phyloP scores from a whole-genome alignment of 2,329 filamentous ascomycete species.

The Aspergillus sp. region DNA sequence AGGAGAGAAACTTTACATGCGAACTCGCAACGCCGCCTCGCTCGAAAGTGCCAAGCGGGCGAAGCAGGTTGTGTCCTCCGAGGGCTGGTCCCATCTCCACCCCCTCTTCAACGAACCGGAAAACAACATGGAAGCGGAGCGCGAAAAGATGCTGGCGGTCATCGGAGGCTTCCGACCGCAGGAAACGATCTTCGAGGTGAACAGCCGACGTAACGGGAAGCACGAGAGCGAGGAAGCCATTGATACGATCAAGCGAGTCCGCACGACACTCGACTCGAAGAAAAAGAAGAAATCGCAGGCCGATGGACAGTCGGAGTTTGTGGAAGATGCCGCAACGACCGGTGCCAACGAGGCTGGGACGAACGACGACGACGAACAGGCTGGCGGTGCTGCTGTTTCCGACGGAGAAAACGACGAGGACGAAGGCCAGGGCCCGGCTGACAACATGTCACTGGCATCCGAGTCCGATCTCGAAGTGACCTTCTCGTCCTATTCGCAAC shows the following conservation, averaged over 20 bases:
- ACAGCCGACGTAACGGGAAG: constrained; percentile 71
- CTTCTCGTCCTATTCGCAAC: constrained; percentile 60
- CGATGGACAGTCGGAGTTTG: constrained; percentile 25
- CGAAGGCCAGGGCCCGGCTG: constrained; percentile 34
- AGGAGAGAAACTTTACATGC: constrained; percentile 89
- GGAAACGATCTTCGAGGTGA: constrained; percentile 96
- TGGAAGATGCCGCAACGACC: constrained; percentile 12
- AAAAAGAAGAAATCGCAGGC: constrained; percentile 38
- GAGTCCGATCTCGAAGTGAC: constrained; percentile 68
- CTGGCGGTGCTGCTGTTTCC: constrained; percentile 33
- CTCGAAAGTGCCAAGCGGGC: constrained; percentile 85
- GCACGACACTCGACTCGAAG: constrained; percentile 43
- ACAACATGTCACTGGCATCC: constrained; percentile 60
- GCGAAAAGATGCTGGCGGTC: constrained; percentile 81
- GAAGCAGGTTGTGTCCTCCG: constrained; percentile 70
- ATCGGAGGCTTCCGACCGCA: constrained; percentile 85
- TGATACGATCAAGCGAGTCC: constrained; percentile 48
- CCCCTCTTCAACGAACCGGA: constrained; percentile 71
- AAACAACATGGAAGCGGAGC: constrained; percentile 65
- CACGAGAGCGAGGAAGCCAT: constrained; percentile 67
- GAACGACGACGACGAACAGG: constrained; percentile 31
- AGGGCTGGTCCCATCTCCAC: constrained; percentile 73
- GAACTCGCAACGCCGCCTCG: constrained; percentile 86
- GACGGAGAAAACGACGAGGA: constrained; percentile 40
- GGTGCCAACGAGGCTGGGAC: constrained; percentile 14